Conservation (phyloP, 768 basidiomycete species). For the Lentinula boryana region DNA sequence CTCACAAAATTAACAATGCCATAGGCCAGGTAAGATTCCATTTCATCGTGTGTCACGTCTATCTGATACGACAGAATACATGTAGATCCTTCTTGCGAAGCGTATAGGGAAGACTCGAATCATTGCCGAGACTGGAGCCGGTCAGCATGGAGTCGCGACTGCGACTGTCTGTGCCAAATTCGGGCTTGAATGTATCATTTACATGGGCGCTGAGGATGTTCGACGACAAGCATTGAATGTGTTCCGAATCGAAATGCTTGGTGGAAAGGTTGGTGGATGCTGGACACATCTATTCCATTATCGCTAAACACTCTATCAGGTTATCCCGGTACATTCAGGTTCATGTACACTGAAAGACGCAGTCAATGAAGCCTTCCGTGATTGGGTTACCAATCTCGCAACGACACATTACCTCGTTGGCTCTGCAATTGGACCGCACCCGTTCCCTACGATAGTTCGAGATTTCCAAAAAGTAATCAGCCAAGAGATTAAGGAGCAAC, state of each 20-base stretch:
- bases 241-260: slow-evolving; percentile 97
- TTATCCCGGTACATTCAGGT: slow-evolving; percentile 89
- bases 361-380: slow-evolving; percentile 96
- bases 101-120: slow-evolving; percentile 94
- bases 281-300: background rate
- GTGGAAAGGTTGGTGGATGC: slow-evolving; percentile 59
- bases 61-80: slow-evolving; percentile 4
- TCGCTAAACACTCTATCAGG: slow-evolving; percentile 39
- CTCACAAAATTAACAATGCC: slow-evolving; percentile 99
- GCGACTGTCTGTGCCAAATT: slow-evolving; percentile 98
- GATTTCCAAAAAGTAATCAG: slow-evolving; percentile 98
- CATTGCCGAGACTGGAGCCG: slow-evolving; percentile 98
- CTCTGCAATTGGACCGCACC: slow-evolving; percentile 95
- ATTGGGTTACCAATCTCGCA: slow-evolving; percentile 96
- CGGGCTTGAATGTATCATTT: slow-evolving; percentile 90
- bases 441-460: slow-evolving; percentile 97
- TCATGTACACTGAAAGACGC: slow-evolving; percentile 96
- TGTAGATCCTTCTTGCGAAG: slow-evolving; percentile 88
- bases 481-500: slow-evolving; percentile 86
- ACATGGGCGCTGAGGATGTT: slow-evolving; percentile 98
- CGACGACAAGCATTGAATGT: slow-evolving; percentile 95
- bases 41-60: background rate
- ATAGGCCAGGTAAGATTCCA: slow-evolving; percentile 72
- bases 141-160: slow-evolving; percentile 98
- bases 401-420: slow-evolving; percentile 97